These are phyloP conservation scores for Hansenula sp. DNA, from an alignment of 1,139 yeast genomes.

Conservation along the genomic window DNA sequence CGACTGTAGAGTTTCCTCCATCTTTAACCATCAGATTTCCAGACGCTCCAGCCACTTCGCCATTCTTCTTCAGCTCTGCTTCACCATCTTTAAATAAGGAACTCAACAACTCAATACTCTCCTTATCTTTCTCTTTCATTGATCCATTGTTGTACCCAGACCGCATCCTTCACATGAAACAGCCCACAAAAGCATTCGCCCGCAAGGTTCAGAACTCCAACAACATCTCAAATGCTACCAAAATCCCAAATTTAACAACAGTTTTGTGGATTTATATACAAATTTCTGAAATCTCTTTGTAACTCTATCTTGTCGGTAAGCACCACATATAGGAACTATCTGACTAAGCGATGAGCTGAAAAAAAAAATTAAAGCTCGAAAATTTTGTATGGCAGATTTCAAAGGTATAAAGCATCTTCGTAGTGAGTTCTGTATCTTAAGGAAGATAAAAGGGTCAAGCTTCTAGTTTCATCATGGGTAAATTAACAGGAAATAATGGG, in stretches of 20 bases:
- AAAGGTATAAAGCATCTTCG: not conserved
- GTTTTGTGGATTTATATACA: not conserved
- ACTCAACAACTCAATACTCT: slow-evolving; percentile 1
- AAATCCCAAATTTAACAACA: not conserved
- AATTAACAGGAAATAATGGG: slow-evolving; percentile 16
- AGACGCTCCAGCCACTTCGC: too few species aligned
- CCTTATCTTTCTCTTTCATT: not conserved
- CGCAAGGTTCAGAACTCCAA: not conserved
- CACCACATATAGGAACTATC: not conserved
- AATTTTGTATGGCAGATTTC: not conserved
- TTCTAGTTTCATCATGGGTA: slow-evolving; percentile 11
- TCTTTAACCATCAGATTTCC: not conserved
- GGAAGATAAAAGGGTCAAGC: too few species aligned
- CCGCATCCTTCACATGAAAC: not conserved
- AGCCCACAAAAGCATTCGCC: not conserved
- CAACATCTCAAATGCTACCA: not conserved
- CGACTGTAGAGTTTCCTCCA: not conserved
- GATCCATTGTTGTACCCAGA: not conserved
- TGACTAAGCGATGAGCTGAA: slow-evolving; percentile 3
- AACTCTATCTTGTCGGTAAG: not conserved
- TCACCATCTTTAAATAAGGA: not conserved
- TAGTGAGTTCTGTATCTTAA: not conserved
- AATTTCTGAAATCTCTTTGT: not conserved
- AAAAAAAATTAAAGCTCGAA: not conserved
- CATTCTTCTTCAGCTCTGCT: not conserved